Base-by-base conservation (phyloP, 352 stramenopile genomes). In the Thalassiosira oceanica region DNA sequence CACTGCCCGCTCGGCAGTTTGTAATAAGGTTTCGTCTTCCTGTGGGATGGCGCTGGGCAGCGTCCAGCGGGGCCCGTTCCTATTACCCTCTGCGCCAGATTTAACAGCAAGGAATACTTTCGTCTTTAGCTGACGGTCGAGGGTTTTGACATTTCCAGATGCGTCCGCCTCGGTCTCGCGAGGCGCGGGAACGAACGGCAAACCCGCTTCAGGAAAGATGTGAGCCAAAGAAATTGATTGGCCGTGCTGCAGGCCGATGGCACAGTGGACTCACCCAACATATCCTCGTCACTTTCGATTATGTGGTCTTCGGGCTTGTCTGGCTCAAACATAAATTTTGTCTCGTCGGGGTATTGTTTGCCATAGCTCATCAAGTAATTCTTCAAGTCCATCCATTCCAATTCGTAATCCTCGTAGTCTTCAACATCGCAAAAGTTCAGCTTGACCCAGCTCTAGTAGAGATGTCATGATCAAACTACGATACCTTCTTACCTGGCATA, bases 81-180 rank as follows among this genome's bases (percentile, higher is more conserved):
- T 13, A 21, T 52, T 73, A 5, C 52, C 49, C 42, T 74, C 45
- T 5, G 44, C 37, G 26, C 60, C 53, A 33, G 72, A 24, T 55
- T 74, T 52, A 8, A 88, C 35, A 11, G 77, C 36, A 3, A 90
- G 69, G 54, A 71, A 90, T 20, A 86, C 42, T 18, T 68, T 58
- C 35, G 61, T 76, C 61, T 85, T 86, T 0, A 90, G 50, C 29
- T 61, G 62, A 33, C 83, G 70, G 62, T 88, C 58, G 37, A 72
- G 55, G 10, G 83, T 88, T 42, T 73, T 60, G 2, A 85, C 39
- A 42, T 80, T 51, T 7, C 80, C 80, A 21, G 49, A 68, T 45
- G 65, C 33, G 45, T 90, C 83, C n/a, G 80, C 80, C 44, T 86
- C 67, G 6, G 83, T 90, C 48, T 83, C 69, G 18, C 79, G 61